Percentiles rank a stretch among this genome's conserved stretches.
Conservation (phyloP, 23 red algal species). For the Gracilaria domingensis region DNA sequence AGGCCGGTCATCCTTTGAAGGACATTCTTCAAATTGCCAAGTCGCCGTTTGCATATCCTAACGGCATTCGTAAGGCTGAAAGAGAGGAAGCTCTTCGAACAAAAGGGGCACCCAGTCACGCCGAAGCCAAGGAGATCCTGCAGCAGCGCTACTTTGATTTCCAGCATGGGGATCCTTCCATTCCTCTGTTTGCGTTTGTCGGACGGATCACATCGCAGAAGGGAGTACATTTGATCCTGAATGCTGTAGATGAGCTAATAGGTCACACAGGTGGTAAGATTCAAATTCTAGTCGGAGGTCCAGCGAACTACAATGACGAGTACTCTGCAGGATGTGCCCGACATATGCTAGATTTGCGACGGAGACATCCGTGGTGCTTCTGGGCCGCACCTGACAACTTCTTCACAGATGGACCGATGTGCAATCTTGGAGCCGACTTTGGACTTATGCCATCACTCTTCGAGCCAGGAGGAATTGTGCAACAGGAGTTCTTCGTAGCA, state of each 20-base stretch:
- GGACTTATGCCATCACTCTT: conserved; percentile 97
- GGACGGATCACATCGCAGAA: conserved; percentile 98
- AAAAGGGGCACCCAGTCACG: conserved; percentile 77
- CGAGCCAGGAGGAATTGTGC: conserved; percentile 96
- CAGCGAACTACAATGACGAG: conserved; percentile 92
- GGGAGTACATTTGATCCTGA: conserved; percentile 97
- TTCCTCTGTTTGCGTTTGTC: conserved; percentile 98
- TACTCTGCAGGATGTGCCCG: conserved; percentile 97
- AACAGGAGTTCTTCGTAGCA: conserved; percentile 99
- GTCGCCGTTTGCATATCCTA: conserved; percentile 94
- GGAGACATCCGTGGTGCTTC: conserved; percentile 89
- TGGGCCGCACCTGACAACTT: conserved; percentile 95
- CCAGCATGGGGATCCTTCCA: conserved; percentile 73
- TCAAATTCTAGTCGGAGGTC: conserved; percentile 94
- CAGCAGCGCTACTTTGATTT: conserved; percentile 96
- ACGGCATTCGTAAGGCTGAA: conserved; percentile 92
- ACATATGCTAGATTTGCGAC: conserved; percentile 85
- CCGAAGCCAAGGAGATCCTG: conserved; percentile 86
- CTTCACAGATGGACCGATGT: conserved; percentile 95
- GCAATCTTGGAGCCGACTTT: conserved; percentile 97
- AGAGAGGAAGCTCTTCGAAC: conserved; percentile 83
- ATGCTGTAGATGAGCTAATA: conserved; percentile 92
- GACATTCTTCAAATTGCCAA: conserved; percentile 79
- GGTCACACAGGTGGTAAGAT: conserved; percentile 84
- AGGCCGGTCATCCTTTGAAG: conserved; percentile 80